These are phyloP conservation scores for Hygrocybe punicea DNA, from an alignment of 768 basidiomycete genomes.

Conservation along the genomic window DNA sequence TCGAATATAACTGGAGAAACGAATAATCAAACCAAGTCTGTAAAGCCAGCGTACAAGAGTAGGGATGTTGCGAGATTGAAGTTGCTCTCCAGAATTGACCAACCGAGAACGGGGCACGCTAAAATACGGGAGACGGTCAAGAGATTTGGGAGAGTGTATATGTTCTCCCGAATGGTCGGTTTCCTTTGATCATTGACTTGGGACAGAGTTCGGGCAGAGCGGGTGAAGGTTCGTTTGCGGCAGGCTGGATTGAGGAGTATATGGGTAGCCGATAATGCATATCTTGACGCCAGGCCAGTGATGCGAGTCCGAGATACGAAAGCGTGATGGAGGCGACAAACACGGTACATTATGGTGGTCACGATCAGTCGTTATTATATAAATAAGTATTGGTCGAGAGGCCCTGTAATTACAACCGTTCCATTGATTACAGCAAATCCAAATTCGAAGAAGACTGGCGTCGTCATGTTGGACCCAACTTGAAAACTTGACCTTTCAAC, in stretches of 20 bases:
- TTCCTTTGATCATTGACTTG: slow-evolving; percentile 18
- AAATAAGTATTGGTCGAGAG: no score
- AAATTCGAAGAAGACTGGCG: no score
- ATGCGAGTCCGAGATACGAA: background rate
- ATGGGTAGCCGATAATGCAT: background rate
- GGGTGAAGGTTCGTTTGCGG: background rate
- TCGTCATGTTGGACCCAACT: no score
- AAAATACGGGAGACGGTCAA: slow-evolving; percentile 84
- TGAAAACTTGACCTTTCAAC: background rate
- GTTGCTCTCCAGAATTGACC: slow-evolving; percentile 78
- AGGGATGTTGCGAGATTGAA: slow-evolving; percentile 78
- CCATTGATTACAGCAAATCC: no score
- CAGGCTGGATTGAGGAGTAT: background rate
- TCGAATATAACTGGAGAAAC: slow-evolving; percentile 15
- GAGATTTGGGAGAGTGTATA: slow-evolving; percentile 91
- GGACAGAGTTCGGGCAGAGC: background rate
- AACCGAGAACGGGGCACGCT: slow-evolving; percentile 90
- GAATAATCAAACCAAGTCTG: slow-evolving; percentile 69
- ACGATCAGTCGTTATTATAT: no score
- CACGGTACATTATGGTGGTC: no score
- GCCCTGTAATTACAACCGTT: no score
- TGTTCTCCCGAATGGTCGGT: slow-evolving; percentile 65
- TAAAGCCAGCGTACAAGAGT: slow-evolving; percentile 87
- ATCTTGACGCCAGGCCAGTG: background rate
- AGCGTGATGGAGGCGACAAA: background rate